Conservation (phyloP, 2,329 filamentous ascomycete species). For the Graphilbum ipis-grandicollis region DNA sequence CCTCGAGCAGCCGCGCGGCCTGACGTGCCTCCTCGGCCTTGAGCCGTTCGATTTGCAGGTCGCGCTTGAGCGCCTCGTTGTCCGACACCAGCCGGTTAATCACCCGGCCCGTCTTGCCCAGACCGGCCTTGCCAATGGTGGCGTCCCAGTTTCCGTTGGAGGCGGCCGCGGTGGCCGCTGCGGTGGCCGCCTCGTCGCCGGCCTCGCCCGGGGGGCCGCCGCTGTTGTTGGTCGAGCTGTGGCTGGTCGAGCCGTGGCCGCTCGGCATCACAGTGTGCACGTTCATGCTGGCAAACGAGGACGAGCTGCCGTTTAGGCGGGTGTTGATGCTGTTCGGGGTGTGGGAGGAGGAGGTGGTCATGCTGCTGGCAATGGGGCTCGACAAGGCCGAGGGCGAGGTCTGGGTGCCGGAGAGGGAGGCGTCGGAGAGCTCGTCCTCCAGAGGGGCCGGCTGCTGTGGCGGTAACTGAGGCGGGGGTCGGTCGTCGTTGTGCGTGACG, state of each 20-base stretch:
- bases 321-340: no score
- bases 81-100: slow-evolving; percentile 71
- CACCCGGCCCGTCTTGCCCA: slow-evolving; percentile 59
- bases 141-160: slow-evolving; percentile 34
- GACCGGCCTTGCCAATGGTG: slow-evolving; percentile 49
- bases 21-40: slow-evolving; percentile 55
- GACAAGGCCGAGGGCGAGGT: slow-evolving; percentile 32
- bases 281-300: slow-evolving; percentile 1
- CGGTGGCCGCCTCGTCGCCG: no score
- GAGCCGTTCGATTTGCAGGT: slow-evolving; percentile 48
- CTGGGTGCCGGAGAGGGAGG: slow-evolving; percentile 16
- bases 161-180: no score
- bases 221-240: slow-evolving; percentile 11
- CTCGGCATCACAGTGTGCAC: not conserved
- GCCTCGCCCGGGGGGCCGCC: no score
- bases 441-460: no score
- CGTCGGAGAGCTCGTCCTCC: slow-evolving; percentile 23
- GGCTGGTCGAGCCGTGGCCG: not conserved
- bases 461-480: slow-evolving; percentile 14
- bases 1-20: slow-evolving; percentile 47
- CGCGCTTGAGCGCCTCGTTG: slow-evolving; percentile 60
- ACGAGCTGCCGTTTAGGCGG: slow-evolving; percentile 1
- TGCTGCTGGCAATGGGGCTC: slow-evolving; percentile 37
- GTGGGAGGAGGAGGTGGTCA: slow-evolving; percentile 29
- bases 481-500: slow-evolving; percentile 35